Evolutionary conservation across 768 basidiomycete species (phyloP).

Genomic region (Leccinum obscurum): DNA sequence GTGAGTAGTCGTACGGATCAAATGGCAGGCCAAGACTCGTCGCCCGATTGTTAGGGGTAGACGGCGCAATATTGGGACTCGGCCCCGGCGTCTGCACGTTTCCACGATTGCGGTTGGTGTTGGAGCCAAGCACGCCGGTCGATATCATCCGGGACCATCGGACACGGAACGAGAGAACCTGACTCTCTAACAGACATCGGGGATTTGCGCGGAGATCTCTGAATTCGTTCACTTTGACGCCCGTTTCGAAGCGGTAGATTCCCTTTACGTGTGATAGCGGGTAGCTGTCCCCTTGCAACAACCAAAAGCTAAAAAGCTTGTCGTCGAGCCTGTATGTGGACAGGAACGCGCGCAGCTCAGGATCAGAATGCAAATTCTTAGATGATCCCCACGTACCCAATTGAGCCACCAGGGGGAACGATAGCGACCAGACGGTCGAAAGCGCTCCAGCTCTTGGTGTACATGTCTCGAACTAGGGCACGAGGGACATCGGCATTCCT

Average conservation of each 20-base stretch:
- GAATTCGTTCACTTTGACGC: conserved; percentile 86
- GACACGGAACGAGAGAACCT: conserved; percentile 77
- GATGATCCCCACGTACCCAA: conserved; percentile 56
- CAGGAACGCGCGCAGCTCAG: conserved; percentile 1
- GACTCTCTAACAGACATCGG: conserved; percentile 80
- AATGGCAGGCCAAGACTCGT: conserved; percentile 64
- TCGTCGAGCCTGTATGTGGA: conserved; percentile 67
- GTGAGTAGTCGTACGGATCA: conserved; percentile 73
- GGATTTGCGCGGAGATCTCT: conserved; percentile 88
- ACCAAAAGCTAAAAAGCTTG: conserved; percentile 90
- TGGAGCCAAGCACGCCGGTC: conserved; percentile 61
- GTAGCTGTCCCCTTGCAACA: conserved; percentile 74
- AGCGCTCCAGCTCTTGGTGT: conserved; percentile 91
- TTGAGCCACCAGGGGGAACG: conserved; percentile 87
- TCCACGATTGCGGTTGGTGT: conserved; percentile 32
- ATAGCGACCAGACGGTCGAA: conserved; percentile 87
- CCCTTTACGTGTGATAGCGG: conserved; percentile 81
- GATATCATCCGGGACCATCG: conserved; percentile 76
- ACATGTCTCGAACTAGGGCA: conserved; percentile 85
- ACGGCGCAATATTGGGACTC: conserved; percentile 18
- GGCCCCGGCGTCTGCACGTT: conserved; percentile 33
- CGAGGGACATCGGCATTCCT: conserved; percentile 86
- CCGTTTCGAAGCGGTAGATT: conserved; percentile 85
- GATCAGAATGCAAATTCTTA: neutral
- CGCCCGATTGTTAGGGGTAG: conserved; percentile 26